A percentile compares a stretch with the other conserved stretches of the same genome.
Evolutionary conservation across 345 rosid genomes (phyloP).

Genomic region (Lumnitzera littorea): DNA sequence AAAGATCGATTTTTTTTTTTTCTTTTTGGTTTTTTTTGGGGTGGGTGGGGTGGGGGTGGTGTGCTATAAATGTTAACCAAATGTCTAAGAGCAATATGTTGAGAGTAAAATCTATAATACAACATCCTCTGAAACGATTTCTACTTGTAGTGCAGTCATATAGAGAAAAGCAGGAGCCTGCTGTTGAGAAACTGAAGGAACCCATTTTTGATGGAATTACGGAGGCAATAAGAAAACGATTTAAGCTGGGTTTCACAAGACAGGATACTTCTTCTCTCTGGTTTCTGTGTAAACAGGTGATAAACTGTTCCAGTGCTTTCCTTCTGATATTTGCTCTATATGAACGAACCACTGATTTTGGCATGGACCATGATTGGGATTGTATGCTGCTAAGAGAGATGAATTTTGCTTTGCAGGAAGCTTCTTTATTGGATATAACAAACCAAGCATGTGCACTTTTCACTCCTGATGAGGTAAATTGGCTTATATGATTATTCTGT

Average conservation of each 20-base stretch:
- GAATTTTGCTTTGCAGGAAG: conserved; percentile 54
- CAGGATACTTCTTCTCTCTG: conserved; percentile 80
- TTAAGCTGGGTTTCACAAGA: conserved; percentile 56
- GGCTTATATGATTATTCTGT: neutral
- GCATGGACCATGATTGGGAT: neutral
- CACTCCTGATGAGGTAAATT: conserved; percentile 61
- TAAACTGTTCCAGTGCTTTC: conserved; percentile 2
- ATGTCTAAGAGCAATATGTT: no score
- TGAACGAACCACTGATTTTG: neutral
- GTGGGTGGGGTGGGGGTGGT: no score
- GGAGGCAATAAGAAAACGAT: conserved; percentile 46
- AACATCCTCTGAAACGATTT: neutral
- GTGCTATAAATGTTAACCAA: no score
- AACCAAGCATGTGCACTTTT: conserved; percentile 89
- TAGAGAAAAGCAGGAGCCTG: conserved; percentile 58
- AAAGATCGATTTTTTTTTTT: no score
- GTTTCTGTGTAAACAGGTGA: conserved; percentile 92
- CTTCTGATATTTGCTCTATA: neutral
- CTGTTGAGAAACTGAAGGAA: conserved; percentile 70
- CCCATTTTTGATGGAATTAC: conserved; percentile 74
- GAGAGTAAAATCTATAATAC: no score
- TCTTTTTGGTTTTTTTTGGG: no score
- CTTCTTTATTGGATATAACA: conserved; percentile 72
- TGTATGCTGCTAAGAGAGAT: neutral
- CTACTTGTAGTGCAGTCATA: conserved; percentile 32